Conservation (phyloP, 2,329 filamentous ascomycete species). For the Hypoxylon sp. region DNA sequence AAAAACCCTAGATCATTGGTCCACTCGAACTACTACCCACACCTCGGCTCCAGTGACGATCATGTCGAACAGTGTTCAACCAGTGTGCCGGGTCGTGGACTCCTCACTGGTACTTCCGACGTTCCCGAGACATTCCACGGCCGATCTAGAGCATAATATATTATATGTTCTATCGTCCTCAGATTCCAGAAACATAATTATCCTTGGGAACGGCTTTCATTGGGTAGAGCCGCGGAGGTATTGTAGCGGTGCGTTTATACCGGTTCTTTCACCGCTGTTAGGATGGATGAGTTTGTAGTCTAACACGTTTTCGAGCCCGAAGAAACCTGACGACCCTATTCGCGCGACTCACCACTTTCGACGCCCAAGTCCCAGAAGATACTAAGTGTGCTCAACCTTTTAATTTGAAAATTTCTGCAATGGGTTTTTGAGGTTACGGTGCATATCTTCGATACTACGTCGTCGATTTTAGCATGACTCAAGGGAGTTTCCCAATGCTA, state of each 20-base stretch:
- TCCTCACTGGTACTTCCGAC: slow-evolving; percentile 27
- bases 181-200: slow-evolving; percentile 1
- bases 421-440: slow-evolving; percentile 3
- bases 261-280: slow-evolving; percentile 22
- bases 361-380: slow-evolving; percentile 15
- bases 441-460: slow-evolving; percentile 15
- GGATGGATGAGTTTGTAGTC: background rate
- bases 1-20: slow-evolving; percentile 17
- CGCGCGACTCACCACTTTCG: slow-evolving; percentile 5
- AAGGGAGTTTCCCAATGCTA: slow-evolving; percentile 2
- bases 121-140: slow-evolving; percentile 21
- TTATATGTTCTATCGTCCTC: slow-evolving; percentile 20
- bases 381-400: slow-evolving; percentile 2
- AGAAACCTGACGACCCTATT: slow-evolving; percentile 13
- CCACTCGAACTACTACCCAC: slow-evolving; percentile 35
- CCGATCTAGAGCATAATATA: slow-evolving; percentile 8
- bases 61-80: slow-evolving; percentile 40
- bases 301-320: slow-evolving; percentile 21
- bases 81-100: slow-evolving; percentile 32
- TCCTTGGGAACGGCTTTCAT: background rate
- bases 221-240: slow-evolving; percentile 9
- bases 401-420: background rate
- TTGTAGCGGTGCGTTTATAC: slow-evolving; percentile 10
- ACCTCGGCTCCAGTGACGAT: slow-evolving; percentile 34
- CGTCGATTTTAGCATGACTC: slow-evolving; percentile 3